Base-by-base conservation (phyloP, 305 asterid genomes). In the Fraxinus paxiana region DNA sequence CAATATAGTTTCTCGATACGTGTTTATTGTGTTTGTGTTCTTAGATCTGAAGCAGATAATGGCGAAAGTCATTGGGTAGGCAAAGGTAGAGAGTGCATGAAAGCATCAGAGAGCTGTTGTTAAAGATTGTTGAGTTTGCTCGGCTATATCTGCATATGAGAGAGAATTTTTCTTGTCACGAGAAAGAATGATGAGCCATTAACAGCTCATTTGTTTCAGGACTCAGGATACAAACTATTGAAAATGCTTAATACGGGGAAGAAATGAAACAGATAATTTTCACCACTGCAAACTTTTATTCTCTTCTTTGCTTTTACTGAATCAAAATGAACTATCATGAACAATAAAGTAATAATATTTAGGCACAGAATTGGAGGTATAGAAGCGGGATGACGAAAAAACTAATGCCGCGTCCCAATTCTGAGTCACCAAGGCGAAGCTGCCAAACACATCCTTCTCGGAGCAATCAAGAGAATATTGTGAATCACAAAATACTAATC, bases 401-500 rank as follows among this genome's bases (percentile, higher is more conserved):
- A 67, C 41, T 63, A 63, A 63, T 8, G 35, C 12, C 8, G n/a
- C 9, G 31, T 24, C 38, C 22, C 41, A 33, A 33, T 31, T 2
- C 7, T n/a, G 70, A 24, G 28, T 48, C 59, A 46, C 54, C 38
- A 63, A 17, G 51, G 38, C 6, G 37, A 78, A 12, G 18, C 84
- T 56, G 38, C 76, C 63, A 85, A 70, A 73, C 26, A 34, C 71
- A 26, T 20, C 73, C 22, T 51, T n/a, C 17, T 10, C 38, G 69
- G 8, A 43, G 77, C 31, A 51, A 63, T 48, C 83, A 24, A 41
- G 18, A 15, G 43, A 75, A 51, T 30, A 79, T 75, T 43, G 84
- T 28, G 34, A 37, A 69, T 80, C 54, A 12, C 15, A 43, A 33
- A 61, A 56, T 17, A 72, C 46, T 46, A 76, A 59, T 38, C 73